These are phyloP conservation scores for Chlamydomonas eustigma DNA, from an alignment of 139 green algal genomes.

Conservation along the genomic window DNA sequence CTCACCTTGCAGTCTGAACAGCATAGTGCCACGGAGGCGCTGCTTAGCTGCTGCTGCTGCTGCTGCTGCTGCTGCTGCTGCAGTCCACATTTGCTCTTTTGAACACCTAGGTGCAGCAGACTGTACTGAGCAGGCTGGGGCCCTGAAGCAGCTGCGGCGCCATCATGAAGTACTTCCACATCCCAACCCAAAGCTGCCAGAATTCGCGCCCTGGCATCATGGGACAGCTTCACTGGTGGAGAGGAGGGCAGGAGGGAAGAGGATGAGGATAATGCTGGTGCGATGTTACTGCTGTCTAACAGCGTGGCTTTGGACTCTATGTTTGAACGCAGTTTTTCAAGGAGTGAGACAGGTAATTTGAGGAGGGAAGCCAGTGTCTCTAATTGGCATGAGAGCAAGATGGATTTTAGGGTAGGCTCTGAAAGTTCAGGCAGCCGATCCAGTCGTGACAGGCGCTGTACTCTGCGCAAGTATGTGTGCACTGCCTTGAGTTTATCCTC, in stretches of 20 bases:
- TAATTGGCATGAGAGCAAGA: background rate
- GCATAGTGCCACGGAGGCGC: constrained; percentile 10
- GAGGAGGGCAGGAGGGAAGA: background rate
- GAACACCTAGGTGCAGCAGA: constrained; percentile 23
- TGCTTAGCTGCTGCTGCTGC: background rate
- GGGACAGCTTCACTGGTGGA: background rate
- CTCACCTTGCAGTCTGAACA: constrained; percentile 22
- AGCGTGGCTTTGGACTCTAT: background rate
- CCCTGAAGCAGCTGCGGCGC: background rate
- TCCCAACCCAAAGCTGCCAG: background rate
- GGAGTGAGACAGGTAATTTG: no score
- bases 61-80: background rate
- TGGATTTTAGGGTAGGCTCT: background rate
- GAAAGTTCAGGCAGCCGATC: background rate
- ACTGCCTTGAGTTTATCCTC: background rate
- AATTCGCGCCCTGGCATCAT: background rate
- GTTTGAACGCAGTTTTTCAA: no score
- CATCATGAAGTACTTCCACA: background rate
- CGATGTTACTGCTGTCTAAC: background rate
- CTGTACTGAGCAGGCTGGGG: constrained; percentile 13
- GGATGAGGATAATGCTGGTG: background rate
- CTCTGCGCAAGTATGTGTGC: background rate
- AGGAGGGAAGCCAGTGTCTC: no score
- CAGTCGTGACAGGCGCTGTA: background rate
- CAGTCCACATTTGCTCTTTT: background rate